These are phyloP conservation scores for Citropsis articulata DNA, from an alignment of 345 rosid species.

Conservation along the genomic window DNA sequence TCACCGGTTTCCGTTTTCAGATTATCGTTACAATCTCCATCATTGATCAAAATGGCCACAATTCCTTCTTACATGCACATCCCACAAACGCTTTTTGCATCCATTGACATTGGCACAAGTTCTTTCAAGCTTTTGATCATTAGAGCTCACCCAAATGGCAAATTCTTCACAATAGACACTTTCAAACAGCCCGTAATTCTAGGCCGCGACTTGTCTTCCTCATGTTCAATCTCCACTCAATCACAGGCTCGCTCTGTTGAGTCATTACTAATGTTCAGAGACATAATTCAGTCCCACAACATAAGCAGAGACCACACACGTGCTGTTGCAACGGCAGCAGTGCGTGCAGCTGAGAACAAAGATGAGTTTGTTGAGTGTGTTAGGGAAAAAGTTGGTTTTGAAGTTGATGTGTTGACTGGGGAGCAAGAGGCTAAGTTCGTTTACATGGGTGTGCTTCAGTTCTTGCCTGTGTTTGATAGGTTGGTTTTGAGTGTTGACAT, in stretches of 20 bases:
- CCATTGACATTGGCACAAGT: conserved; percentile 72
- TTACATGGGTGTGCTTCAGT: conserved; percentile 64
- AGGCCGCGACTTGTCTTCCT: conserved; percentile 45
- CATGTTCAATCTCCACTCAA: conserved; percentile 30
- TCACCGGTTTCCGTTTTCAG: neutral
- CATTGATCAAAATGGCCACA: neutral
- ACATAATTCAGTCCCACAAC: conserved; percentile 35
- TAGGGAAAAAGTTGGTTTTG: conserved; percentile 34
- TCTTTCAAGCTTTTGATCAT: conserved; percentile 67
- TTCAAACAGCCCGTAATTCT: conserved; percentile 44
- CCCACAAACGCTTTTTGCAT: conserved; percentile 42
- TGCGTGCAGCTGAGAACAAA: conserved; percentile 49
- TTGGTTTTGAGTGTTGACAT: conserved; percentile 52
- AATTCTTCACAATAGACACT: conserved; percentile 45
- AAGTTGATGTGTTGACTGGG: conserved; percentile 46
- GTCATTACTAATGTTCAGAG: conserved; percentile 38
- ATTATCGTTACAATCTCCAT: neutral
- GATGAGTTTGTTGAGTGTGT: conserved; percentile 34
- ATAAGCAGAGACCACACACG: conserved; percentile 28
- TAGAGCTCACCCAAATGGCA: conserved; percentile 46
- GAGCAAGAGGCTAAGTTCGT: conserved; percentile 62
- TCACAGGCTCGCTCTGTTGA: conserved; percentile 43
- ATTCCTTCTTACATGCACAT: conserved; percentile 14
- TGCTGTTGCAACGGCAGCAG: conserved; percentile 69
- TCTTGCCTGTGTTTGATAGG: conserved; percentile 50